A percentile compares a stretch with the other conserved stretches of the same genome.
phyloP scores from a whole-genome alignment of 148 eudicot genomes.

The Fagopyrum homotropicum region DNA sequence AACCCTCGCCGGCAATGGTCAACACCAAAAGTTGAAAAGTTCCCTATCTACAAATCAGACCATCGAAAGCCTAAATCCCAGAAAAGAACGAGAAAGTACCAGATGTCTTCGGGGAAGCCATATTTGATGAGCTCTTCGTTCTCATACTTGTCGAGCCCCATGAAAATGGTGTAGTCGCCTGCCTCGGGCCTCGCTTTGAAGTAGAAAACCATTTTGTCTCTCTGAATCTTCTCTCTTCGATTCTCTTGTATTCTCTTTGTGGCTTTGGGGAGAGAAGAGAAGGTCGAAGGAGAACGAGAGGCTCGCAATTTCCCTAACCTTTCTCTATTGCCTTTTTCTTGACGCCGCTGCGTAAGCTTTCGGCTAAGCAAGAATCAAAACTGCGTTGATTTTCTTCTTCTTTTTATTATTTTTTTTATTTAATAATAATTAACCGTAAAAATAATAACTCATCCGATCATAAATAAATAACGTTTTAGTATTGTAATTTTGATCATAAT shows the following conservation, averaged over 20 bases:
- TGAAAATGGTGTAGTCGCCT: conserved; percentile 90
- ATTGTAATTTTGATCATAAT: no score
- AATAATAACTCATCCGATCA: no score
- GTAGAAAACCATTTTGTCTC: conserved; percentile 77
- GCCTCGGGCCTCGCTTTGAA: conserved; percentile 91
- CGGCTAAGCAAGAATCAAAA: not conserved
- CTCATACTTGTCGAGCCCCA: conserved; percentile 93
- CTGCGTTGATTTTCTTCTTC: not conserved
- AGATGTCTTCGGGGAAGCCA: conserved; percentile 93
- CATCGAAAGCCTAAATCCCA: not conserved
- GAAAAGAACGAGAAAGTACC: conserved; percentile 32
- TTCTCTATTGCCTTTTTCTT: not conserved
- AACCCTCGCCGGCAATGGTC: not conserved
- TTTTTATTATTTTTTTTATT: not conserved
- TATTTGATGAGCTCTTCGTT: conserved; percentile 97
- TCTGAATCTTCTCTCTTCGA: not conserved
- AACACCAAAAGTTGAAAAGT: not conserved
- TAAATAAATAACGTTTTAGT: no score
- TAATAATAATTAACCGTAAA: no score
- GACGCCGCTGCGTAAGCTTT: conserved; percentile 9
- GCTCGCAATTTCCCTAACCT: not conserved
- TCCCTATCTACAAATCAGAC: conserved; percentile 5
- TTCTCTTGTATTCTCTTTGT: not conserved
- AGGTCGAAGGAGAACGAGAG: conserved; percentile 6
- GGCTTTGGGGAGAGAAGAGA: not conserved